A percentile compares a stretch with the other conserved stretches of the same genome.
Conservation (phyloP, 2,329 filamentous ascomycete genomes). For the Botrytis aclada region DNA sequence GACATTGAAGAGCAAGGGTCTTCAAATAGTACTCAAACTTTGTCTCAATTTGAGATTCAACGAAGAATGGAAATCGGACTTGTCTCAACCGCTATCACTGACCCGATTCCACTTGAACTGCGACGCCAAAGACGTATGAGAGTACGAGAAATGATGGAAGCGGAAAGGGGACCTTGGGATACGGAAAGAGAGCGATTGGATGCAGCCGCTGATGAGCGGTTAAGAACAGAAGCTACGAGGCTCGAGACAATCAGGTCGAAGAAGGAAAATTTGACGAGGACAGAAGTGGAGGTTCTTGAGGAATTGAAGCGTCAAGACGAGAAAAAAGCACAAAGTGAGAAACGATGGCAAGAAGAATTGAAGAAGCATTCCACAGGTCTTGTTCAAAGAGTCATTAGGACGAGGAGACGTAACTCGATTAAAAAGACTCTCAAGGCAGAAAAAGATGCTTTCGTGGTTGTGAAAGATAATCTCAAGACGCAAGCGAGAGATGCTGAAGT, state of each 20-base stretch:
- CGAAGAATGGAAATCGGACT: background rate
- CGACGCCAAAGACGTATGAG: background rate
- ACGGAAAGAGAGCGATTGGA: background rate
- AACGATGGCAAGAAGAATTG: background rate
- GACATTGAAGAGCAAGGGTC: background rate
- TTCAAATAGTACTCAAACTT: too few species aligned
- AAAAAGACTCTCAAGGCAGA: background rate
- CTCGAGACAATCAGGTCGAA: background rate
- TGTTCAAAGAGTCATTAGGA: background rate
- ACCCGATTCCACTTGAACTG: background rate
- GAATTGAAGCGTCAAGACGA: background rate
- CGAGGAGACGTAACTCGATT: background rate
- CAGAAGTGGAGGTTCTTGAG: background rate
- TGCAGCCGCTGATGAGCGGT: background rate
- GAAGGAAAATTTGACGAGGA: background rate
- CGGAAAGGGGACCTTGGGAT: background rate
- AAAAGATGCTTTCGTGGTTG: background rate
- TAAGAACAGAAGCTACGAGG: background rate
- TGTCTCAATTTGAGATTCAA: background rate
- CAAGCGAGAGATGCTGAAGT: background rate
- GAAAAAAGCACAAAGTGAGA: background rate
- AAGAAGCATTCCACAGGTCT: too few species aligned
- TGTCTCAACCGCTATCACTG: background rate
- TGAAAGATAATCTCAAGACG: background rate
- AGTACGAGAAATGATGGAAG: background rate